Evolutionary conservation across 352 stramenopile species (phyloP), one percentile per base, ranked within the genome.

Genomic region (Pythium periplocum): DNA sequence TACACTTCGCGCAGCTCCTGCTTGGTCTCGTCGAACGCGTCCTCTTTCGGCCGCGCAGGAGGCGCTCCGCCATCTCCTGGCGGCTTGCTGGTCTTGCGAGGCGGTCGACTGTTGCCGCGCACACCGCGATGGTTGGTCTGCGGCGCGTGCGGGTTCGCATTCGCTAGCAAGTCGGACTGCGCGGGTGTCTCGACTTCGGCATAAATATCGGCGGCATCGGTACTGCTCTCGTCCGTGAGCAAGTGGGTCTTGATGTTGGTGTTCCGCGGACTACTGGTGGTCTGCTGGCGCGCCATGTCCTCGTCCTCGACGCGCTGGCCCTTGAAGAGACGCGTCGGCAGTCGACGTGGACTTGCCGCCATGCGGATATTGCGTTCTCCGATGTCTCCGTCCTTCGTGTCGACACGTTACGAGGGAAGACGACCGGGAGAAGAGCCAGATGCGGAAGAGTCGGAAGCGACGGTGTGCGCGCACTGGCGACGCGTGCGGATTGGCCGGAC

Each of bases 1-100:
- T 81, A 89, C 4, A 93, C 80, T 44, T 87, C 70, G 41, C 82
- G 62, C 30, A 88, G 48, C 10, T 73, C 33, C 40, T 66, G 55
- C 26, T 52, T 62, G 47, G 51, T 42, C 30, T 65, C 52, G 36
- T 65, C 52, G 34, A 65, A 56, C 12, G 32, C 33, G 11, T 61
- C 47, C 10, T 55, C 57, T 36, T 17, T 48, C 11, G 43, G 53
- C 31, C 45, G 59, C 35, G 58, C 17, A 26, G 17, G 17, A 26
- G 17, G 17, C 17, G 12, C 12, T 33, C 47, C 34, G 11, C 33
- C 35, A 5, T 11, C 33, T 4, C 10, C 33, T 6, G 31, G 36
- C 8, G 31, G 30, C 5, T 6, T 17, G 31, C 11, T 35, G 47
- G 36, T 45, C 8, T 39, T 61, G n/a, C 48, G 39, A 12, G 45